Conservation (phyloP, 805 yeast genomes). For the Metschnikowia picachoensis region DNA sequence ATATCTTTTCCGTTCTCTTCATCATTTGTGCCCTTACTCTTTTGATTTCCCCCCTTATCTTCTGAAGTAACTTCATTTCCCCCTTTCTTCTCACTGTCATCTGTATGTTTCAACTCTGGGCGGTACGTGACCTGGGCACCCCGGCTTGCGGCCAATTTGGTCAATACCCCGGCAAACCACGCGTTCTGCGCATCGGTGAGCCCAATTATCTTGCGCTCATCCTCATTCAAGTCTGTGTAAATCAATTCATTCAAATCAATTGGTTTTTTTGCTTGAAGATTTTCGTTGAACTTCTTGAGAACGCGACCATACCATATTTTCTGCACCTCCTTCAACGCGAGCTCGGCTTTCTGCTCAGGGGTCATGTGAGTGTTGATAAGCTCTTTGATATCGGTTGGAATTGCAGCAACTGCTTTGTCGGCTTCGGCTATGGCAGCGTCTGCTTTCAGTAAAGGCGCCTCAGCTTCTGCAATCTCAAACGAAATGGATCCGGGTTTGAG, state of each 20-base stretch:
- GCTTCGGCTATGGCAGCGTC: too few relatives aligned
- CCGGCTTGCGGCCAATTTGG: not conserved
- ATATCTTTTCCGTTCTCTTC: too few relatives aligned
- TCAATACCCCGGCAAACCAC: not conserved
- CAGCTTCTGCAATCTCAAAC: too few relatives aligned
- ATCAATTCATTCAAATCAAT: not conserved
- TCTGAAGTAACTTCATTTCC: not conserved
- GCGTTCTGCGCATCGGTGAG: not conserved
- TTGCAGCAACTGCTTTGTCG: too few relatives aligned
- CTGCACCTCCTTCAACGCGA: not conserved
- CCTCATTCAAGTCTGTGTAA: not conserved
- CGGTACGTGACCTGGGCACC: too few relatives aligned
- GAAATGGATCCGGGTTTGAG: not conserved
- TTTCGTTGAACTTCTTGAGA: not conserved
- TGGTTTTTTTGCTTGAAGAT: not conserved
- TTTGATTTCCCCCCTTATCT: not conserved
- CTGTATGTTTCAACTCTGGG: too few relatives aligned
- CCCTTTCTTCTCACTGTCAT: not conserved
- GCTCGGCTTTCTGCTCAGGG: not conserved
- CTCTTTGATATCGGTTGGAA: not conserved
- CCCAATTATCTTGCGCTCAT: not conserved
- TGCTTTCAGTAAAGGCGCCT: too few relatives aligned
- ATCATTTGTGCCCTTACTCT: not conserved
- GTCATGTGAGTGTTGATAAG: not conserved
- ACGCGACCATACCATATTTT: not conserved